Conservation (phyloP, 495 filamentous ascomycete genomes). For the Hyaloscypha variabilis region DNA sequence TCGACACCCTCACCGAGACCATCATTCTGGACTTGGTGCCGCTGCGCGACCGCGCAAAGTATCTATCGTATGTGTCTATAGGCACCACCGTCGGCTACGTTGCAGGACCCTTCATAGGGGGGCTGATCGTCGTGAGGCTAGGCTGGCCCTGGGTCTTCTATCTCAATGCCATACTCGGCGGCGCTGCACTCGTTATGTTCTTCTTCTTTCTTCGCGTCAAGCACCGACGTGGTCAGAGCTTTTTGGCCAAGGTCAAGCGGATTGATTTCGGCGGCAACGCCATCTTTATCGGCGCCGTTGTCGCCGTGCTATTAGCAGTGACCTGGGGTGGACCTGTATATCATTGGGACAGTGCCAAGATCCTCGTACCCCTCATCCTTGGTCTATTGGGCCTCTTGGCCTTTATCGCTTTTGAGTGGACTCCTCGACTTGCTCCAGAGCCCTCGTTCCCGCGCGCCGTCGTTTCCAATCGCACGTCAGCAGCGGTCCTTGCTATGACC, state of each 20-base stretch:
- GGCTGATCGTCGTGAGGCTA: constrained; percentile 55
- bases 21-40: constrained; percentile 78
- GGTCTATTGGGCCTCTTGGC: constrained; percentile 1
- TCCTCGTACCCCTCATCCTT: constrained; percentile 34
- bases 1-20: constrained; percentile 77
- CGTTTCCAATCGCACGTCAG: too few species aligned
- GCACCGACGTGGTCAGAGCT: constrained; percentile 1
- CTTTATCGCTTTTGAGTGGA: not conserved
- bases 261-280: constrained; percentile 44
- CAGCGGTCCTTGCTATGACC: too few species aligned
- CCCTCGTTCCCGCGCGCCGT: too few species aligned
- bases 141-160: constrained; percentile 87
- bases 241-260: constrained; percentile 13
- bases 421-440: not conserved
- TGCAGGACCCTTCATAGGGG: constrained; percentile 65
- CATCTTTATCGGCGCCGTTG: constrained; percentile 37
- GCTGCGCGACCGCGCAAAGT: constrained; percentile 42
- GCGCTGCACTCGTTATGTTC: not conserved
- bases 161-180: constrained; percentile 45
- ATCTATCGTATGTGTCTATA: constrained; percentile 33
- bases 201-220: constrained; percentile 9
- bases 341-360: constrained; percentile 36
- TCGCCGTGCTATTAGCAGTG: constrained; percentile 39
- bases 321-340: constrained; percentile 41
- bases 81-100: constrained; percentile 40